Conservation (phyloP, 768 basidiomycete species). For the Melanogaster broomeanus region DNA sequence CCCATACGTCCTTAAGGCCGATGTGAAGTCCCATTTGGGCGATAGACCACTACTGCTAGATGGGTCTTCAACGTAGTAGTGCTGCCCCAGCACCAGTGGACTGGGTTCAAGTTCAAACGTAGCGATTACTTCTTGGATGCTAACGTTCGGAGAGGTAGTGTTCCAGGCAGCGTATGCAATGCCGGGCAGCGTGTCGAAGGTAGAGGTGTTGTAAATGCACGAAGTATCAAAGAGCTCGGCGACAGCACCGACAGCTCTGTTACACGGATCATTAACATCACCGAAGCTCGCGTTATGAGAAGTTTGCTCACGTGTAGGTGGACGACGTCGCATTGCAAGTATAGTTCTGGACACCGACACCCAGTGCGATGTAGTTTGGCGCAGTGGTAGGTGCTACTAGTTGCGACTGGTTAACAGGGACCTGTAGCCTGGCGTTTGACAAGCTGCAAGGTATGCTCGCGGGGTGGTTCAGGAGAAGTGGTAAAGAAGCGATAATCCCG, state of each 20-base stretch:
- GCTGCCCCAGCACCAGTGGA: slow-evolving; percentile 43
- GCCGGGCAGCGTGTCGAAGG: slow-evolving; percentile 33
- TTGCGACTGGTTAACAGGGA: slow-evolving; percentile 31
- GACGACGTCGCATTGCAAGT: slow-evolving; percentile 45
- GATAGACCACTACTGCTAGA: slow-evolving; percentile 40
- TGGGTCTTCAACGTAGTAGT: slow-evolving; percentile 58
- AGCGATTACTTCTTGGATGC: slow-evolving; percentile 15
- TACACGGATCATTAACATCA: slow-evolving; percentile 3
- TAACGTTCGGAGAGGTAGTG: slow-evolving; percentile 11
- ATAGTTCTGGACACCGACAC: slow-evolving; percentile 56
- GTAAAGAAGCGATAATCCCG: too few species aligned
- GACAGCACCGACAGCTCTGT: slow-evolving; percentile 49
- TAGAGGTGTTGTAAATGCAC: slow-evolving; percentile 39
- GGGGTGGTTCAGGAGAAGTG: neutral
- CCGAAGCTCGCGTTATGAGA: too few species aligned
- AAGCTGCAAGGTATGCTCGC: slow-evolving; percentile 3
- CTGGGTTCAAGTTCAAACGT: slow-evolving; percentile 8
- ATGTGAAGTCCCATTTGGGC: slow-evolving; percentile 61
- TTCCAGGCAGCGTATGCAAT: slow-evolving; percentile 35
- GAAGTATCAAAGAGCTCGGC: slow-evolving; percentile 58
- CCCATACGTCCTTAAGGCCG: slow-evolving; percentile 38
- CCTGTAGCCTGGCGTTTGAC: slow-evolving; percentile 2
- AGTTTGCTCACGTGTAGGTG: slow-evolving; percentile 52
- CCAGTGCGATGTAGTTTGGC: slow-evolving; percentile 46
- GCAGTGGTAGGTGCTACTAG: slow-evolving; percentile 38